phyloP scores from a whole-genome alignment of 129 eudicot species.

The Helichrysum umbraculigerum region DNA sequence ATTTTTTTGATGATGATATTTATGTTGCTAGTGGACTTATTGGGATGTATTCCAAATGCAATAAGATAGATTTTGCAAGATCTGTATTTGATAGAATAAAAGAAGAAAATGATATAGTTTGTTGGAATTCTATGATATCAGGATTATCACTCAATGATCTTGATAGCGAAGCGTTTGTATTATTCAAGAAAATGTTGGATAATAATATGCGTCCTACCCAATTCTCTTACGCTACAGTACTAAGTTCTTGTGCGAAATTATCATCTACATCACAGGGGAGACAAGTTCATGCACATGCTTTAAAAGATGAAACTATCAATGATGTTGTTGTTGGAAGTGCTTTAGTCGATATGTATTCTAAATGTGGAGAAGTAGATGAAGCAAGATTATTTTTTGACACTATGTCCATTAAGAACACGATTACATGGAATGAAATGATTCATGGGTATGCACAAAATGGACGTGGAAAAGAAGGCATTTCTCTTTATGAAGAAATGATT shows the following conservation, averaged over 20 bases:
- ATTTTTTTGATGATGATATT: conserved; percentile 37
- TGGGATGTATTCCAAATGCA: conserved; percentile 64
- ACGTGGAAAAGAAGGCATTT: conserved; percentile 57
- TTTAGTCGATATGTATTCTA: conserved; percentile 70
- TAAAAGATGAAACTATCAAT: conserved; percentile 45
- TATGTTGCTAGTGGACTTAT: conserved; percentile 79
- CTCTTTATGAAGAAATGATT: conserved; percentile 52
- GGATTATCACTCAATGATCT: conserved; percentile 63
- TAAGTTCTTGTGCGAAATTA: conserved; percentile 64
- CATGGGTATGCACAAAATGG: conserved; percentile 90
- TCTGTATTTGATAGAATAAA: conserved; percentile 44
- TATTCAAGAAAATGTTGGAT: conserved; percentile 58
- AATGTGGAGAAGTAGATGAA: conserved; percentile 65
- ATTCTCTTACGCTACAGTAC: conserved; percentile 59
- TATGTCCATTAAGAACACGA: conserved; percentile 55
- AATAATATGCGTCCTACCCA: conserved; percentile 57
- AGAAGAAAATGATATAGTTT: conserved; percentile 55
- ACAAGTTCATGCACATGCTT: conserved; percentile 58
- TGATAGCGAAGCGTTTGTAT: conserved; percentile 57
- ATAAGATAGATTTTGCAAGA: conserved; percentile 50
- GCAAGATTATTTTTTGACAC: conserved; percentile 54
- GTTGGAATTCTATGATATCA: conserved; percentile 73
- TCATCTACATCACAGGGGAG: conserved; percentile 65
- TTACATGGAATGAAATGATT: conserved; percentile 88
- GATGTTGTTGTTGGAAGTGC: conserved; percentile 75